phyloP scores from a whole-genome alignment of 805 yeast genomes.

The Komagataella pseudopastoris region DNA sequence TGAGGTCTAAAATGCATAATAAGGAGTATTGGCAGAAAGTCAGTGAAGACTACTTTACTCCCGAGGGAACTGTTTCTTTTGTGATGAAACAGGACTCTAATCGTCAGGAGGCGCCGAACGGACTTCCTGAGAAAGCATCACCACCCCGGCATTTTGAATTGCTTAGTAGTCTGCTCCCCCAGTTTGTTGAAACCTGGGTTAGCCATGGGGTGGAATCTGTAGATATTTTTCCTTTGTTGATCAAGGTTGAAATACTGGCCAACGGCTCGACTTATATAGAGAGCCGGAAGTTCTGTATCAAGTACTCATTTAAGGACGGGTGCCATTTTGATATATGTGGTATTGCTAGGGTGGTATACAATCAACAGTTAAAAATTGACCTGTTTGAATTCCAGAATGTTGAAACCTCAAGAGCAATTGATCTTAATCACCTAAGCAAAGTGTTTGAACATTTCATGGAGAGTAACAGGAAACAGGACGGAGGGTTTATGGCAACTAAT shows the following conservation, averaged over 20 bases:
- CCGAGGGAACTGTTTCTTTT: constrained; percentile 32
- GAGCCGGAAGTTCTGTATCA: constrained; percentile 32
- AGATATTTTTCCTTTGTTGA: constrained; percentile 33
- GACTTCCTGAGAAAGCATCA: neutral
- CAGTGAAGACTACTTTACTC: constrained; percentile 37
- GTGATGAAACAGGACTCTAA: constrained; percentile 25
- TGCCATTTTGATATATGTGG: constrained; percentile 49
- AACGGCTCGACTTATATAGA: constrained; percentile 41
- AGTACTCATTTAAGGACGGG: constrained; percentile 54
- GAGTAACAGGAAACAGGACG: neutral
- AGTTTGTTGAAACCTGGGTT: constrained; percentile 39
- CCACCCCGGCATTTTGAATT: constrained; percentile 51
- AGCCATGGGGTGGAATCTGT: constrained; percentile 36
- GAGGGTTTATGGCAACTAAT: neutral
- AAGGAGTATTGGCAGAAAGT: constrained; percentile 36
- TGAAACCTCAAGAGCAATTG: neutral
- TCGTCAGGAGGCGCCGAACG: neutral
- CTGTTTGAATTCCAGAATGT: constrained; percentile 43
- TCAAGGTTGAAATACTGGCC: constrained; percentile 38
- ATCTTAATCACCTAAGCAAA: neutral
- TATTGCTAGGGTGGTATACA: constrained; percentile 46
- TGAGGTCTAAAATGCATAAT: constrained; percentile 23
- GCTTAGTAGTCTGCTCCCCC: constrained; percentile 49
- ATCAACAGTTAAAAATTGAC: constrained; percentile 50
- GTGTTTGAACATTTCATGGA: neutral